phyloP scores from a whole-genome alignment of 305 asterid genomes.

The Galium porrigens region DNA sequence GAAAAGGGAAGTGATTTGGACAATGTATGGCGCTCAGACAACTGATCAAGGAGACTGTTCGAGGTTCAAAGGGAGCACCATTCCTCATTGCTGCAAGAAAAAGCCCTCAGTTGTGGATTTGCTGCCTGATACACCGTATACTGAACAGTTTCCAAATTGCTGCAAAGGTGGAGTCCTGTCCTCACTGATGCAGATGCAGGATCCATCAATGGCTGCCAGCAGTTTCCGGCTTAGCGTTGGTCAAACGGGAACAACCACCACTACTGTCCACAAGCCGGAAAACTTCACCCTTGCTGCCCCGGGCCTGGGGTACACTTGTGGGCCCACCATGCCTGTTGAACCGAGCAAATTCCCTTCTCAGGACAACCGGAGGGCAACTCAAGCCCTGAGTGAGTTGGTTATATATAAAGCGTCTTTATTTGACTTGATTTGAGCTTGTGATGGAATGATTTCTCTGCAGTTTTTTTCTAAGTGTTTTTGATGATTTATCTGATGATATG shows the following conservation, averaged over 20 bases:
- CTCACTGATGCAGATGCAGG: conserved; percentile 46
- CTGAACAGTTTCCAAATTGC: conserved; percentile 41
- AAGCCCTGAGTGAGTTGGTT: conserved; percentile 43
- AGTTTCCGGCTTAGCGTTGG: conserved; percentile 43
- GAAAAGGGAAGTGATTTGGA: conserved; percentile 45
- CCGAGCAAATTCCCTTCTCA: conserved; percentile 29
- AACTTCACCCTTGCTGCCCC: conserved; percentile 43
- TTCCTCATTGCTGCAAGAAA: conserved; percentile 52
- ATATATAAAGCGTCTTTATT: not conserved
- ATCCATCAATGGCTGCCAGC: conserved; percentile 30
- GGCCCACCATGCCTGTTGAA: conserved; percentile 27
- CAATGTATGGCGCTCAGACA: conserved; percentile 40
- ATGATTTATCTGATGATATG: not conserved
- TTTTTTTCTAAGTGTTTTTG: too few species aligned
- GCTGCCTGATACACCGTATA: conserved; percentile 39
- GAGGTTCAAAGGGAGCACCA: conserved; percentile 23
- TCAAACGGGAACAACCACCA: conserved; percentile 39
- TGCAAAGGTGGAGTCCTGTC: conserved; percentile 48
- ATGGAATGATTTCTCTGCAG: too few species aligned
- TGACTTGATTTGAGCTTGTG: not conserved
- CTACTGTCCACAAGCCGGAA: conserved; percentile 33
- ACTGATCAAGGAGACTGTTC: conserved; percentile 69
- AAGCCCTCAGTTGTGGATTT: conserved; percentile 42
- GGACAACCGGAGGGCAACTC: conserved; percentile 42
- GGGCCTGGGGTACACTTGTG: conserved; percentile 54